phyloP scores from a whole-genome alignment of 2,329 filamentous ascomycete genomes.

The Nemania bipapillata region DNA sequence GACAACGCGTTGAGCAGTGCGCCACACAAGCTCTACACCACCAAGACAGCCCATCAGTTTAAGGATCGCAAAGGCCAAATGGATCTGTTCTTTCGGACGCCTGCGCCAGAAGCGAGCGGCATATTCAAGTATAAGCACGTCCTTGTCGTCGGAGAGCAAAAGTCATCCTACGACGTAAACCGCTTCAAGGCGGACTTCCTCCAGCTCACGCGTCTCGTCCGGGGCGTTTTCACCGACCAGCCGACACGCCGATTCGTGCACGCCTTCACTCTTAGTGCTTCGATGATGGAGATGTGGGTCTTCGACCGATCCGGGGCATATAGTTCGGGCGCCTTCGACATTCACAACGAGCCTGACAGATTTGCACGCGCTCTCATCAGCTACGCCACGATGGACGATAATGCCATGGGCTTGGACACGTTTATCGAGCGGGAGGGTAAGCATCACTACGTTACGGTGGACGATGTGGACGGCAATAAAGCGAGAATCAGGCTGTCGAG shows the following conservation, averaged over 20 bases:
- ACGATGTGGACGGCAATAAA: conserved; percentile 7
- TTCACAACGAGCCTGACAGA: conserved; percentile 12
- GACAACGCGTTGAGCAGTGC: background rate
- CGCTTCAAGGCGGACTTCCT: conserved; percentile 20
- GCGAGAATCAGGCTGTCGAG: conserved; percentile 11
- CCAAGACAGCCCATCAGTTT: conserved; percentile 18
- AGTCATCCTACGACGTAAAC: conserved; percentile 12
- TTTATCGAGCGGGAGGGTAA: conserved; percentile 15
- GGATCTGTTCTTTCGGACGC: conserved; percentile 20
- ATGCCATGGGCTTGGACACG: conserved; percentile 8
- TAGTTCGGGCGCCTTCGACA: conserved; percentile 17
- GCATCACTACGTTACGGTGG: background rate
- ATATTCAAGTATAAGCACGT: conserved; percentile 25
- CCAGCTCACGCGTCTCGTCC: conserved; percentile 16
- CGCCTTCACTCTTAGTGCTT: conserved; percentile 23
- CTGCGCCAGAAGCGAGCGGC: background rate
- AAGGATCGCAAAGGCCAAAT: conserved; percentile 21
- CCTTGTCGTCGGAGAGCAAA: conserved; percentile 23
- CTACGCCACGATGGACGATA: conserved; percentile 23
- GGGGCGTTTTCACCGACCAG: conserved; percentile 22
- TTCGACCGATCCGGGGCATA: conserved; percentile 24
- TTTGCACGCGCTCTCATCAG: conserved; percentile 26
- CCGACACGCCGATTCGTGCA: conserved; percentile 32
- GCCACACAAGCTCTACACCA: conserved; percentile 11
- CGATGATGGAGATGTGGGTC: conserved; percentile 28